Percentiles rank a stretch among this genome's conserved stretches.
Evolutionary conservation across 768 basidiomycete genomes (phyloP).

Genomic region (Mycena sanguinolenta): DNA sequence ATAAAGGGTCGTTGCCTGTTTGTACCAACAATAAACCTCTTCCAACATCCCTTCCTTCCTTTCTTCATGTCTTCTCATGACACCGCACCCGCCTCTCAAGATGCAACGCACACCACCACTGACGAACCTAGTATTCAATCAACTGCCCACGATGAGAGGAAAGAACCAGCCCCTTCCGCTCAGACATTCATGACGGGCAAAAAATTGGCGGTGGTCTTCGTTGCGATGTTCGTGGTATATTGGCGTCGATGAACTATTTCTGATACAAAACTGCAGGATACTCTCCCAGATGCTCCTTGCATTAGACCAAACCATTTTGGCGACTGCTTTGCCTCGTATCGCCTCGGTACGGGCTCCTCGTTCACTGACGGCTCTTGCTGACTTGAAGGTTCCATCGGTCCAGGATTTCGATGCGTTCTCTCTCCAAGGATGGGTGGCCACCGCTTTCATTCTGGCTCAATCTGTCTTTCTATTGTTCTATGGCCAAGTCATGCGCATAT

Average conservation of each 20-base stretch:
- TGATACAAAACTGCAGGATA: slow-evolving; percentile 3
- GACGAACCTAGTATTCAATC: not conserved
- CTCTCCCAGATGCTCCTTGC: slow-evolving; percentile 44
- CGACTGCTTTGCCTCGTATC: slow-evolving; percentile 46
- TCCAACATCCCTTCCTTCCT: not conserved
- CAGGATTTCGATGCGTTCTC: slow-evolving; percentile 23
- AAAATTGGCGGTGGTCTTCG: not conserved
- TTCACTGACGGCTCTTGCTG: not conserved
- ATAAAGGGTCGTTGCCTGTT: not conserved
- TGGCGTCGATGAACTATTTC: not conserved
- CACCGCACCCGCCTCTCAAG: not conserved
- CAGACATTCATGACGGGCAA: not conserved
- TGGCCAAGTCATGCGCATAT: slow-evolving; percentile 27
- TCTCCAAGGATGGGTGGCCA: slow-evolving; percentile 26
- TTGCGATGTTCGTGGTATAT: not conserved
- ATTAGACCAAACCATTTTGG: slow-evolving; percentile 56
- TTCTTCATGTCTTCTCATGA: not conserved
- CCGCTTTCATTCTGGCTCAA: slow-evolving; percentile 43
- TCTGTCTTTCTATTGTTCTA: slow-evolving; percentile 34
- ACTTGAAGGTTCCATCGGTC: too few relatives aligned
- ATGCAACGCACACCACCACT: not conserved
- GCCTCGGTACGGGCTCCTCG: slow-evolving; percentile 30
- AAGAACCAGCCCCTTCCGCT: not conserved
- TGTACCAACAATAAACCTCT: not conserved
- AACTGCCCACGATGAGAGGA: not conserved